Evolutionary conservation across 2,329 filamentous ascomycete species (phyloP).

Genomic region (Talaromyces sp.): DNA sequence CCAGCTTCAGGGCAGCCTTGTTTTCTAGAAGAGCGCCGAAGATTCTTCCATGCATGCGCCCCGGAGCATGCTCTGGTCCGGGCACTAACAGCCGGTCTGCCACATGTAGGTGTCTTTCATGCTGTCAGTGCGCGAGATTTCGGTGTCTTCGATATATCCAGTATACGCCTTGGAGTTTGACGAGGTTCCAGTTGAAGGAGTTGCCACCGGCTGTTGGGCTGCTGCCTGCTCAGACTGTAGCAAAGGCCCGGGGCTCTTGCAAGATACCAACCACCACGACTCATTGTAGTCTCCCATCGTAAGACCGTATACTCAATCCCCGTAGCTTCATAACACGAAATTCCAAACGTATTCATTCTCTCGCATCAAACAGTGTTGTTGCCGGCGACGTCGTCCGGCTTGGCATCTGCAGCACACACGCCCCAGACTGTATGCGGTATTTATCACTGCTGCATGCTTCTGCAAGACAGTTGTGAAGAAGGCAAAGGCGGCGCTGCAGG

Average conservation of each 20-base stretch:
- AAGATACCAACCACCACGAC: neutral
- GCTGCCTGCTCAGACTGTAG: neutral
- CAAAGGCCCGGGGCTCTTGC: too few relatives aligned
- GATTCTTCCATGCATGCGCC: neutral
- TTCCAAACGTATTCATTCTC: neutral
- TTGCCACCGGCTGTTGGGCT: too few relatives aligned
- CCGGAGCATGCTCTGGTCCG: neutral
- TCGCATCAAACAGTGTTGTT: neutral
- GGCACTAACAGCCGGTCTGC: neutral
- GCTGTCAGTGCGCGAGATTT: neutral
- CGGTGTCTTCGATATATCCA: neutral
- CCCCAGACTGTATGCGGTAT: neutral
- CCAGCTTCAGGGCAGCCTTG: neutral
- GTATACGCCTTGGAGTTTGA: neutral
- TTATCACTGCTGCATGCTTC: neutral
- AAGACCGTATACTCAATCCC: neutral
- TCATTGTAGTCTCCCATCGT: neutral
- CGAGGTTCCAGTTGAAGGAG: neutral
- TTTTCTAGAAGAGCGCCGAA: conserved; percentile 1
- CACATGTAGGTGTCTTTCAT: neutral
- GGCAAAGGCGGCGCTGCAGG: neutral
- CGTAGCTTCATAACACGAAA: neutral
- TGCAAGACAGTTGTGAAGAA: neutral
- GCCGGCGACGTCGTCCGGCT: neutral
- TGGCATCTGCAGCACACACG: neutral